Evolutionary conservation across 306 rosid genomes (phyloP).

Genomic region (Sophora flavescens): DNA sequence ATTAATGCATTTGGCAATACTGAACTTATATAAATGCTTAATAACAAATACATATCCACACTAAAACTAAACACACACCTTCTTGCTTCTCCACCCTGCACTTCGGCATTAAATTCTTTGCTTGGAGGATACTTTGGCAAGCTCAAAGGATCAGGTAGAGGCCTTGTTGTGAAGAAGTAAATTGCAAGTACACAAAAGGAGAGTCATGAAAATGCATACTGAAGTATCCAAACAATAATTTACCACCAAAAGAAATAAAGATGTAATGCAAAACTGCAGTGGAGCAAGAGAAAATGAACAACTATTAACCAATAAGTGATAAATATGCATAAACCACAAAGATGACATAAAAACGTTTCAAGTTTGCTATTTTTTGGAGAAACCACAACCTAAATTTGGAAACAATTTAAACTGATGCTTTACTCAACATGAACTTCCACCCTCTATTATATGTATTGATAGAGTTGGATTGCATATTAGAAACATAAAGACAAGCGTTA

Average conservation of each 20-base stretch:
- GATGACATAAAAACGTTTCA: conserved; percentile 1
- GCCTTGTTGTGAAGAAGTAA: conserved; percentile 86
- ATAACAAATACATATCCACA: conserved; percentile 21
- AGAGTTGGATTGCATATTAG: conserved; percentile 9
- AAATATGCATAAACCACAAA: conserved; percentile 5
- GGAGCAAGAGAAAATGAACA: conserved; percentile 12
- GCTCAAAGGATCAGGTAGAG: conserved; percentile 95
- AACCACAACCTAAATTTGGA: conserved; percentile 1
- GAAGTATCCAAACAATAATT: conserved; percentile 27
- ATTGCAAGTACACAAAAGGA: conserved; percentile 42
- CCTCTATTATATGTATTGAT: neutral
- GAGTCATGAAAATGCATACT: conserved; percentile 29
- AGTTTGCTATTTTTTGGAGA: conserved; percentile 3
- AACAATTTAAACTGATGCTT: conserved; percentile 15
- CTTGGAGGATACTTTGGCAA: conserved; percentile 99
- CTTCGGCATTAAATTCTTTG: conserved; percentile 96
- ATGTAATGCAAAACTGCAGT: conserved; percentile 19
- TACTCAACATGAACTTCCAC: conserved; percentile 25
- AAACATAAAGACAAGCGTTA: neutral
- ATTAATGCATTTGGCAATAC: neutral
- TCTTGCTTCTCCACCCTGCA: conserved; percentile 95
- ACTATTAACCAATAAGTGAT: conserved; percentile 20
- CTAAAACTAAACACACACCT: conserved; percentile 57
- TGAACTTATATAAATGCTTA: conserved; percentile 4
- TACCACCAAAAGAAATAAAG: neutral